Evolutionary conservation across 306 rosid species (phyloP).

Genomic region (Quercus alba): DNA sequence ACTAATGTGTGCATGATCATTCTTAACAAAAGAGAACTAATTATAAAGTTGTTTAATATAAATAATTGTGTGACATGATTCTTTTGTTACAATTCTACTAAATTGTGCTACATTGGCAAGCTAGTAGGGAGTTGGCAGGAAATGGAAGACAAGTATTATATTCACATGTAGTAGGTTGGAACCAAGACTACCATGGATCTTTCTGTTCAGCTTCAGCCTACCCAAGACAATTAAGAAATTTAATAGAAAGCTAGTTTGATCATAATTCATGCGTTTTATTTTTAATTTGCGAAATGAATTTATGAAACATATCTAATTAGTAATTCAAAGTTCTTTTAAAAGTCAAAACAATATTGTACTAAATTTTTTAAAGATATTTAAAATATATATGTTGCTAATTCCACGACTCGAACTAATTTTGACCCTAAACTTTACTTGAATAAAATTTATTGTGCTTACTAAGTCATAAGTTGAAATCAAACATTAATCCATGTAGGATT

Average conservation of each 20-base stretch:
- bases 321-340: too few species aligned
- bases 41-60: neutral
- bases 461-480: too few species aligned
- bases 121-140: constrained; percentile 16
- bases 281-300: too few species aligned
- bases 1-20: too few species aligned
- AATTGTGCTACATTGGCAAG: neutral
- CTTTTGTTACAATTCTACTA: neutral
- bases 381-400: too few species aligned
- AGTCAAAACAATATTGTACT: too few species aligned
- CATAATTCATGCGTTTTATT: neutral
- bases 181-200: neutral
- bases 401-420: rapidly evolving
- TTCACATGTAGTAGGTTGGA: neutral
- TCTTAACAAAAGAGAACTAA: neutral
- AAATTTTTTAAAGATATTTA: too few species aligned
- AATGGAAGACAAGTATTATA: neutral
- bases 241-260: neutral
- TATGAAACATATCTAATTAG: too few species aligned
- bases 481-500: too few species aligned
- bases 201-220: constrained; percentile 6
- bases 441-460: too few species aligned
- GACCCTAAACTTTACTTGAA: too few species aligned
- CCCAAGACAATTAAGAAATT: constrained; percentile 5
- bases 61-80: neutral